Evolutionary conservation across 2,329 filamentous ascomycete genomes (phyloP), one percentile per base, ranked within the genome.

Genomic region (Ascochyta viciae-villosae): DNA sequence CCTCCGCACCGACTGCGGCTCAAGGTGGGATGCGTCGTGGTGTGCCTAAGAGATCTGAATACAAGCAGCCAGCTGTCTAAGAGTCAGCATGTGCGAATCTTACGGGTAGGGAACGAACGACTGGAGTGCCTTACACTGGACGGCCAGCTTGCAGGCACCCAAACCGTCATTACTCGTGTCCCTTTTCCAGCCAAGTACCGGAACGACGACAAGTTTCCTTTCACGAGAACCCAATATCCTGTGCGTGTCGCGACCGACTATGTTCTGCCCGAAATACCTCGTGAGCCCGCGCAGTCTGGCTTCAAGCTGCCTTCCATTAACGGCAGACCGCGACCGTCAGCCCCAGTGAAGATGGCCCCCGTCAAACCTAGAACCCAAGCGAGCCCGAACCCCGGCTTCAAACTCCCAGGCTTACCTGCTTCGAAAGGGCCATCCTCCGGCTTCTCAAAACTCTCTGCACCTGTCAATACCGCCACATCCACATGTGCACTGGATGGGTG

Each of bases 1-100:
- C 73, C 73, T 7, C 71, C 68, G 5, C 73, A 76, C 57, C 66
- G 73, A 12, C 57, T 76, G 24, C 68, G 72, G 1, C 27, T 76
- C 52, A 76, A 75, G 52, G 51, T 70, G 19, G 73, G 72, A 7
- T 74, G 72, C 45, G 49, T 65, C n/a, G 67, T 74, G 0, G 57
- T 54, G 1, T 58, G 74, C 6, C 63, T 76, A 1, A 61, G 63
- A 38, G 68, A 73, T 24, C 50, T 73, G 1, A 66, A 70, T 7
- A 63, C 58, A 15, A 71, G 64, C 50, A 73, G 65, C 19, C 67
- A 68, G 52, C 48, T 73, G 33, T 71, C 69, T n/a, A 74, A 64
- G 50, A 69, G 66, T 47, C 71, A 71, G 46, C 70, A 71, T 52
- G 52, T 75, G n/a, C 66, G 63, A 3, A 50, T 76, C 9, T 35